A percentile compares a stretch with the other conserved stretches of the same genome.
Conservation (phyloP, 2,329 filamentous ascomycete genomes). For the Hypoxylon sp. region DNA sequence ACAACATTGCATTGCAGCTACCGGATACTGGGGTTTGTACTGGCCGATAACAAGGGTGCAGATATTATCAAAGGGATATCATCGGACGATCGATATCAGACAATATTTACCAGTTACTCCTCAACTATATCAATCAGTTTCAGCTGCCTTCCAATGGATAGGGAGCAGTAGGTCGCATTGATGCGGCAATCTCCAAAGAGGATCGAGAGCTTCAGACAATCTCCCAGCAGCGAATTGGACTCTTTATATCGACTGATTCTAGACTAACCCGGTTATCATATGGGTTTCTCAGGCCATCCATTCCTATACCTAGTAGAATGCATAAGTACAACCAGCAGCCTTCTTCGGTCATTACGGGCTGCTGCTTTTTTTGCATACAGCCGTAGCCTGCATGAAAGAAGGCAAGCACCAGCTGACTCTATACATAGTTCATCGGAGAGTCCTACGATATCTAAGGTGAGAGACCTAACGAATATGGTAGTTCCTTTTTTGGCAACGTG, state of each 20-base stretch:
- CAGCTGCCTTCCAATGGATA: conserved; percentile 40
- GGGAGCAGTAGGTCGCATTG: conserved; percentile 33
- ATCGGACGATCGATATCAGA: conserved; percentile 41
- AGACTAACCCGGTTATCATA: conserved; percentile 25
- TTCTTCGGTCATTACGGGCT: conserved; percentile 28
- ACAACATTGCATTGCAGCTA: conserved; percentile 34
- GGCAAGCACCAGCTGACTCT: conserved; percentile 22
- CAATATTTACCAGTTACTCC: conserved; percentile 37
- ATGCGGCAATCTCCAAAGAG: conserved; percentile 43
- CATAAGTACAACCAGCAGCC: conserved; percentile 33
- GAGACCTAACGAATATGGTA: conserved; percentile 9
- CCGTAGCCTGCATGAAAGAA: conserved; percentile 31
- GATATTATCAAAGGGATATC: conserved; percentile 40
- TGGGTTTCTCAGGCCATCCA: conserved; percentile 27
- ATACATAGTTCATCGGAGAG: conserved; percentile 15
- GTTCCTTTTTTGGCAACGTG: conserved; percentile 25
- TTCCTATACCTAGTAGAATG: conserved; percentile 33
- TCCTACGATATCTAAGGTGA: conserved; percentile 20
- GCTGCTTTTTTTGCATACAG: conserved; percentile 23
- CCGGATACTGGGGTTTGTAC: conserved; percentile 29
- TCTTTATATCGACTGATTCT: conserved; percentile 16
- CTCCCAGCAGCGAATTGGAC: conserved; percentile 37
- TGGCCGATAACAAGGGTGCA: conserved; percentile 29
- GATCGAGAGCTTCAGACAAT: conserved; percentile 31
- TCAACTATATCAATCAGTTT: conserved; percentile 37